A percentile compares a stretch with the other conserved stretches of the same genome.
Conservation (phyloP, 1,284 basidiomycete genomes). For the Pascua guehoae region DNA sequence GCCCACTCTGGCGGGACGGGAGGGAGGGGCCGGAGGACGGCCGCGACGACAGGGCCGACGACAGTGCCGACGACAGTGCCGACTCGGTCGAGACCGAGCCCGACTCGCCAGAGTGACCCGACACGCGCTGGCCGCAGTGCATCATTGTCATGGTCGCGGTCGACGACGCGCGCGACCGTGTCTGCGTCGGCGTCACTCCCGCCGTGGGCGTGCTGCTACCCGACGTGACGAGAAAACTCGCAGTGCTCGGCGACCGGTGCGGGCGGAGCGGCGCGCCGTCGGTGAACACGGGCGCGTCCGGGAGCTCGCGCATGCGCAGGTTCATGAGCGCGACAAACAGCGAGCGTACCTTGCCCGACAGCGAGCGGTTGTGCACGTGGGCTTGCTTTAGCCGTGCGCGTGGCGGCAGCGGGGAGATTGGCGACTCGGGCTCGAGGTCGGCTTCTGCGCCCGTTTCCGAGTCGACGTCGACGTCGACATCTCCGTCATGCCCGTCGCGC, state of each 20-base stretch:
- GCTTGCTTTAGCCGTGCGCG: background rate
- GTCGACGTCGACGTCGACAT: background rate
- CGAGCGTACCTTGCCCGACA: constrained; percentile 30
- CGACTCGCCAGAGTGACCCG: background rate
- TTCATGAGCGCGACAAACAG: constrained; percentile 17
- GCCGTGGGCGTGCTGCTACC: background rate
- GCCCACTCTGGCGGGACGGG: background rate
- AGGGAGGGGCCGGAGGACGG: no score
- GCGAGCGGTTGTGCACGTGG: constrained; percentile 16
- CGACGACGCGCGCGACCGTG: background rate
- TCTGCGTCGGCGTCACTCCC: no score
- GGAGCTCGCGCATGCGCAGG: constrained; percentile 1
- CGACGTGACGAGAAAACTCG: constrained; percentile 24
- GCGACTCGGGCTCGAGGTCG: background rate
- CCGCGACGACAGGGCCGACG: no score
- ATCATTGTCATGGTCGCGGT: background rate
- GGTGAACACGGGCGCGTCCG: background rate
- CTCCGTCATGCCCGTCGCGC: no score
- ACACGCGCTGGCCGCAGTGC: background rate
- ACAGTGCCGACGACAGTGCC: no score
- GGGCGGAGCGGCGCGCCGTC: constrained; percentile 22
- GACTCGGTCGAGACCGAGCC: no score
- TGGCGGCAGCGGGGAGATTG: background rate
- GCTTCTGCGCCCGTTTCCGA: background rate
- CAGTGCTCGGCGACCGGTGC: constrained; percentile 32